Base-by-base conservation (phyloP, 1,284 basidiomycete genomes). In the Ganoderma multipileum region DNA sequence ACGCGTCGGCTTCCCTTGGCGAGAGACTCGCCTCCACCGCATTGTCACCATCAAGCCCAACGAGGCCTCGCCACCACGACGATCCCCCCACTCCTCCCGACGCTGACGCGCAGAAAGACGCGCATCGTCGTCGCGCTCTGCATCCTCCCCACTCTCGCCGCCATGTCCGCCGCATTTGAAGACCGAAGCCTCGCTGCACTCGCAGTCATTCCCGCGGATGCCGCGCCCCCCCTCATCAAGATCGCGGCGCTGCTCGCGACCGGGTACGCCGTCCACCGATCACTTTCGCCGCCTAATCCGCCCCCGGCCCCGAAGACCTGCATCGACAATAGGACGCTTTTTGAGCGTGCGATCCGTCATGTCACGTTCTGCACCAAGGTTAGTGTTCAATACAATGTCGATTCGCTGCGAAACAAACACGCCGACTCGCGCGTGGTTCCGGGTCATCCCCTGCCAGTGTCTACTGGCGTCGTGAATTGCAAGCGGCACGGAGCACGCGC, bases 331-430 rank as follows among this genome's bases (percentile, higher is more conserved):
- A 68, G 72, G 59, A 75, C 76, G n/a, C 67, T 79, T 8, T 79
- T 79, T 68, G 78, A 79, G 68, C 72, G 75, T 57, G 72, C 72
- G 44, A 74, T 79, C 18, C 76, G 74, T 44, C 74, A 76, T 72
- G 74, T 79, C 62, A 78, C 78, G 14, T 77, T 77, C 69, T 75
- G 73, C 70, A 78, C 75, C 72, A 79, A 79, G 73, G 78, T 78
- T 47, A 62, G 73, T 62, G 36, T 42, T 65, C 62, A 55, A 55
- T 55, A 16, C 52, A 16, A 16, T 55, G 28, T 55, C 4, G 26
- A 16, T 11, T 14, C 33, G 14, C 52, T 18, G 28, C 52, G 16
- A 50, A 26, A 50, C 47, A 50, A 26, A 50, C 47, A 50, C 23
- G 52, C 14, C 6, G 52, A 12, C n/a, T 18, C 52, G 14, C 14